Base-by-base conservation (phyloP, 208 protist species). In the Phytomonas sp. region DNA sequence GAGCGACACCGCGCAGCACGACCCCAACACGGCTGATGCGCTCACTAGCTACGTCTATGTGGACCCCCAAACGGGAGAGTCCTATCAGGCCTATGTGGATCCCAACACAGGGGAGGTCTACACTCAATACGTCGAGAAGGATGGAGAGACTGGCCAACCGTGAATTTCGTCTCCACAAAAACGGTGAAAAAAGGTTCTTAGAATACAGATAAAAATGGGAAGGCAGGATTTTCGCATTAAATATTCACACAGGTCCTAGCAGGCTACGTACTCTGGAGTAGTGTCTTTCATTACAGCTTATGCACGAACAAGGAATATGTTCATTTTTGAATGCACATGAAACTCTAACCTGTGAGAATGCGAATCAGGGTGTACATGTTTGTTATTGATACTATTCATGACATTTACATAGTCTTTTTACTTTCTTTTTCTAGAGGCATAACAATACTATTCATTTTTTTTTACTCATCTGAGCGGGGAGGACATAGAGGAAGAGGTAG, bases 21-120 rank as follows among this genome's bases (percentile, higher is more conserved):
- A 51, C 20, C 40, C 40, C 4, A 51, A 51, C 40, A 15, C 40
- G 13, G 40, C 40, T 6, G 40, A 51, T 3, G 40, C 40, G 1
- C 20, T 23, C 40, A 51, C 7, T 23, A 6, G 40, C 13, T 17
- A 51, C 40, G 40, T 51, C 40, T 51, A 51, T 51, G 40, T 51
- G 40, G 40, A 51, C 13, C 40, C 40, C 20, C 40, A 51, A 51
- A 51, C 40, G 13, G 40, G 40, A 1, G 69, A 56, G 23, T 62
- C 26, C 28, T 78, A 80, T 34, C 67, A 72, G 37, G 73, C 73
- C 36, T 76, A 82, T 51, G 60, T 79, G 9, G 78, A 82, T 31
- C 78, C 78, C 15, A 53, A 73, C n/a, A 82, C 77, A 0, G 73
- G 73, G 11, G 74, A 82, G 59, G 67, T 68, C 28, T 81, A 81